Base-by-base conservation (phyloP, 2,329 filamentous ascomycete genomes). In the Colletotrichum camelliae region DNA sequence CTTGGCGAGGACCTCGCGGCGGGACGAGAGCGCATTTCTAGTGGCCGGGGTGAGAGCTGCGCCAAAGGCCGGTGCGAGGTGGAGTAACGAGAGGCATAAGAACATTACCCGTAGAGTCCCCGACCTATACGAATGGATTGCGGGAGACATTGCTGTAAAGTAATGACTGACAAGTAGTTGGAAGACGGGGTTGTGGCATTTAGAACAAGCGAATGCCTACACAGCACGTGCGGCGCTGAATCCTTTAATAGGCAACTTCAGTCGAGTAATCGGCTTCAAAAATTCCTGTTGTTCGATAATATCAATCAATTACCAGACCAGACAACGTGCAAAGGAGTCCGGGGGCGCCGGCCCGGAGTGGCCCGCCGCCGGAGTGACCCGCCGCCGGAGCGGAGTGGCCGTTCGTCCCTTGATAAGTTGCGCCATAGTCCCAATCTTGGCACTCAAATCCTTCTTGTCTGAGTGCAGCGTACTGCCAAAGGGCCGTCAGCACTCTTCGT, bases 91-190 rank as follows among this genome's bases (percentile, higher is more conserved):
- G 18, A 43, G 39, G 10, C 10, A 43, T 8, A 43, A 43, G 4
- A 43, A 43, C 18, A 43, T n/a, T 16, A 43, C 8, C 16, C 39
- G 39, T 43, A n/a, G 39, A n/a, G 2, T 43, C 4, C 16, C 39
- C 16, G 4, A 6, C 8, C 39, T 10, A n/a, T n/a, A n/a, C 9
- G 39, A 43, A 9, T 0, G 8, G n/a, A n/a, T 43, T n/a, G 0
- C 1, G 39, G 18, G 39, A 43, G 39, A 43, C 39, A 43, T 43
- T 43, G 39, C 16, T 18, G 8, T 4, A 5, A n/a, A 43, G 39
- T 43, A 43, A 10, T 0, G 39, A 43, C 39, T 43, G 39, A 43
- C 39, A 10, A 43, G 39, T 43, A 43, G 39, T 43, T 43, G 39
- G 39, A 43, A 43, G 39, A 43, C 39, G 39, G 10, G 16, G 39